phyloP scores from a whole-genome alignment of 139 green algal genomes.

The Chlorella sorokiniana region DNA sequence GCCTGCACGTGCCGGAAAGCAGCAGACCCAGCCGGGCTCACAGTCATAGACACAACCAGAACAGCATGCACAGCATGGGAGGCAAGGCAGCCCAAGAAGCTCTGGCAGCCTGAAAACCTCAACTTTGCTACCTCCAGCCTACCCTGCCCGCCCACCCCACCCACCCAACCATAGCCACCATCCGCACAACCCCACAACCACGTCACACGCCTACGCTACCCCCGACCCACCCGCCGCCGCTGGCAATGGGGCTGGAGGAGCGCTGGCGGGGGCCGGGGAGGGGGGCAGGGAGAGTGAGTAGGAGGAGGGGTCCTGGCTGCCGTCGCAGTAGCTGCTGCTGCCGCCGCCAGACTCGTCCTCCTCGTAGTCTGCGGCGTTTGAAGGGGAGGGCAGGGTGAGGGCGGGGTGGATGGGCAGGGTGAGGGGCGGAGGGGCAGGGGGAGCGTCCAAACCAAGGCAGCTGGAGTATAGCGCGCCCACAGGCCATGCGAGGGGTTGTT shows the following conservation, averaged over 20 bases:
- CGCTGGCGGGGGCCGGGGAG: neutral
- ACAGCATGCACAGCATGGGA: too few species aligned
- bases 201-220: neutral
- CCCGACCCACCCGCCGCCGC: neutral
- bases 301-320: constrained; percentile 5
- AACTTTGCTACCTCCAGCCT: neutral
- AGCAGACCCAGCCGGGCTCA: too few species aligned
- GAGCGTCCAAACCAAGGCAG: too few species aligned
- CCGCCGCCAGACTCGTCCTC: neutral
- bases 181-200: neutral
- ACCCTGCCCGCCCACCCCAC: neutral
- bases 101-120: too few species aligned
- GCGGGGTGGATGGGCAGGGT: too few species aligned
- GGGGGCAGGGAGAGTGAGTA: constrained; percentile 5
- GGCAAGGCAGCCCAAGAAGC: too few species aligned
- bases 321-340: constrained; percentile 11
- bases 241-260: neutral
- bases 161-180: too few species aligned
- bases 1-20: too few species aligned
- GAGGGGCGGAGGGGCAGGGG: too few species aligned
- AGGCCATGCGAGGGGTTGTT: too few species aligned
- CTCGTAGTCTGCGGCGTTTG: neutral
- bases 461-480: too few species aligned
- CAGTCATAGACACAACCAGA: too few species aligned
- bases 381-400: neutral